Evolutionary conservation across 1,139 yeast genomes (phyloP).

Genomic region (Candida gigantensis): DNA sequence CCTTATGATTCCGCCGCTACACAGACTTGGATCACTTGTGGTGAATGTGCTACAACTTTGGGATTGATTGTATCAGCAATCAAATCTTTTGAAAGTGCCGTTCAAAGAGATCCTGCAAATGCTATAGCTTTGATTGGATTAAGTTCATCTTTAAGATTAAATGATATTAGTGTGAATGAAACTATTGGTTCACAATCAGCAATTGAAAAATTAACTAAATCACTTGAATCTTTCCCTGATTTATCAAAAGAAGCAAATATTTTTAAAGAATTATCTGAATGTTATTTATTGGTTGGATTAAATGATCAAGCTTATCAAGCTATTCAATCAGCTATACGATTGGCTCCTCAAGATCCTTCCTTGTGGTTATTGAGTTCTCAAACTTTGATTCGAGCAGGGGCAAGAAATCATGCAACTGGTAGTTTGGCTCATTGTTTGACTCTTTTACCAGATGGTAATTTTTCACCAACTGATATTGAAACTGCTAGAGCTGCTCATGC

Average conservation of each 20-base stretch:
- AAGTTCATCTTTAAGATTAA: constrained; percentile 37
- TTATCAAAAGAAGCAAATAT: constrained; percentile 36
- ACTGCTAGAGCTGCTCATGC: constrained; percentile 54
- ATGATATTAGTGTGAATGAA: constrained; percentile 37
- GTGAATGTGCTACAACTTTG: constrained; percentile 49
- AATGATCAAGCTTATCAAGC: constrained; percentile 54
- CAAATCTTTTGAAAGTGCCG: constrained; percentile 47
- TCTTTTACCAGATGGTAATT: constrained; percentile 35
- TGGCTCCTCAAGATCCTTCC: constrained; percentile 43
- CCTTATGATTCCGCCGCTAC: constrained; percentile 27
- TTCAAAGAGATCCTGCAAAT: constrained; percentile 44
- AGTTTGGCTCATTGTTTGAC: constrained; percentile 47
- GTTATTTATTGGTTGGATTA: constrained; percentile 48
- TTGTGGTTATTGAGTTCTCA: constrained; percentile 52
- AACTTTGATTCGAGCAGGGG: constrained; percentile 42
- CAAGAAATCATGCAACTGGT: constrained; percentile 46
- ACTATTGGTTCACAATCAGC: constrained; percentile 44
- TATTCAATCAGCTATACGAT: constrained; percentile 46
- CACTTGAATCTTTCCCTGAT: constrained; percentile 35
- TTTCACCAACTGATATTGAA: constrained; percentile 36
- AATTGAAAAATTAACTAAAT: constrained; percentile 42
- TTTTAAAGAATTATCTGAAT: constrained; percentile 51
- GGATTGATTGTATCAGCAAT: constrained; percentile 45
- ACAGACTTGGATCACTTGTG: constrained; percentile 54
- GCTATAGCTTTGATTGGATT: constrained; percentile 45